Percentiles rank a stretch among this genome's conserved stretches.
Evolutionary conservation across 208 protist genomes (phyloP).

Genomic region (Trypanosoma cruzi): DNA sequence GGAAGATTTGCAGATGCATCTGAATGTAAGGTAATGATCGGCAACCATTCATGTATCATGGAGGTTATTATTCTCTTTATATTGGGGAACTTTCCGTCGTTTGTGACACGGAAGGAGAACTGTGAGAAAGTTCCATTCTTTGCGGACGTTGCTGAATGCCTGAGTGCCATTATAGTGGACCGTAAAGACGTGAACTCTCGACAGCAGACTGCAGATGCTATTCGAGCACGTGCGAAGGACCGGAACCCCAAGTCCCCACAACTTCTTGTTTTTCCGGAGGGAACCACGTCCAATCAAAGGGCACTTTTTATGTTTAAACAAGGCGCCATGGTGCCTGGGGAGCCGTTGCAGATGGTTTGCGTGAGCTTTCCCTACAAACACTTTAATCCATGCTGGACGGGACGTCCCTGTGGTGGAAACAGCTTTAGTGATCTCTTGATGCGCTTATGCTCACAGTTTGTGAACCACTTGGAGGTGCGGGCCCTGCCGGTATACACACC

Average conservation of each 20-base stretch:
- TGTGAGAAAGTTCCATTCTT: constrained; percentile 59
- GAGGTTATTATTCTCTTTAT: constrained; percentile 77
- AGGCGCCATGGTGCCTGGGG: constrained; percentile 85
- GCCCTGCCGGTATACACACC: constrained; percentile 88
- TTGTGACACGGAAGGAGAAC: constrained; percentile 85
- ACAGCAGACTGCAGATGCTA: constrained; percentile 46
- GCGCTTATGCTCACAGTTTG: constrained; percentile 82
- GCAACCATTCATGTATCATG: constrained; percentile 81
- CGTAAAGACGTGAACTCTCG: constrained; percentile 61
- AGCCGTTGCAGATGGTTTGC: constrained; percentile 90
- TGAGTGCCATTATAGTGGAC: constrained; percentile 79
- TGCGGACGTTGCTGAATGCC: constrained; percentile 37
- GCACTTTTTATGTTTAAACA: constrained; percentile 83
- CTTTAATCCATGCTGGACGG: constrained; percentile 90
- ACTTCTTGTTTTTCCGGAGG: constrained; percentile 91
- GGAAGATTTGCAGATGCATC: constrained; percentile 47
- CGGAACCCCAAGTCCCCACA: constrained; percentile 39
- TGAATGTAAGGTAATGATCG: constrained; percentile 73
- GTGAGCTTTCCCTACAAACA: constrained; percentile 82
- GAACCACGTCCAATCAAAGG: constrained; percentile 78
- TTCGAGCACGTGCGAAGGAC: constrained; percentile 59
- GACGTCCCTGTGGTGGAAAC: constrained; percentile 69
- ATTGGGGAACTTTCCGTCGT: constrained; percentile 63
- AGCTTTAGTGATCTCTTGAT: constrained; percentile 62
- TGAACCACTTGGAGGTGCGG: constrained; percentile 78